phyloP scores from a whole-genome alignment of 768 basidiomycete genomes.

The Piloderma croceum region DNA sequence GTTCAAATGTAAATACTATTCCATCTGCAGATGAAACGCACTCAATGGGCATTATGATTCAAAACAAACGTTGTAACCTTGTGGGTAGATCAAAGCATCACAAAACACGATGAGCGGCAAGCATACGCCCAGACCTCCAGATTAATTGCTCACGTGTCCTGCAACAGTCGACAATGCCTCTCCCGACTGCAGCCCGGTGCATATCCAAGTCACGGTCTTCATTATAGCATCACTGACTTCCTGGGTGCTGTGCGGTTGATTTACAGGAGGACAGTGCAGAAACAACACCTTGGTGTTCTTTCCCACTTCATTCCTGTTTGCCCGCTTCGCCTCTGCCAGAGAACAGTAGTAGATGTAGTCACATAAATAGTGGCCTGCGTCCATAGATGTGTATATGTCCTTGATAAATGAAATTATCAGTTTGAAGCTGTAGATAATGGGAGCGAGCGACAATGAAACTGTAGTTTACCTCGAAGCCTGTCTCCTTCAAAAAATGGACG shows the following conservation, averaged over 20 bases:
- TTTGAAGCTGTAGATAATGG: not conserved
- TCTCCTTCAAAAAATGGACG: constrained; percentile 30
- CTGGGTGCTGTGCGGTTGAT: constrained; percentile 56
- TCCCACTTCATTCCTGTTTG: constrained; percentile 5
- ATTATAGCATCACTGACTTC: constrained; percentile 64
- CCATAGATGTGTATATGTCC: constrained; percentile 69
- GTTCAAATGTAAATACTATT: no score
- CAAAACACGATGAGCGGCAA: no score
- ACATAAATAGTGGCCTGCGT: constrained; percentile 71
- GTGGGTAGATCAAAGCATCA: no score
- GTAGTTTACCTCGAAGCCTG: constrained; percentile 26
- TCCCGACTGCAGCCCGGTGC: no score
- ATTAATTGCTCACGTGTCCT: not conserved
- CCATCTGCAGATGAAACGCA: no score
- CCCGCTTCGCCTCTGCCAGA: constrained; percentile 58
- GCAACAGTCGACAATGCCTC: no score
- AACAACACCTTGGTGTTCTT: constrained; percentile 44
- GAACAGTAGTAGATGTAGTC: constrained; percentile 78
- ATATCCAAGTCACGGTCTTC: constrained; percentile 58
- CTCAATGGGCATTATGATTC: no score
- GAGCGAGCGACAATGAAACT: constrained; percentile 3
- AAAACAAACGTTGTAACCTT: no score
- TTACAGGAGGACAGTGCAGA: constrained; percentile 66
- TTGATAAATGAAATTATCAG: constrained; percentile 28
- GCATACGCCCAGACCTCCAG: no score